Base-by-base conservation (phyloP, 441 rosid genomes). In the Raphanus hybrid region DNA sequence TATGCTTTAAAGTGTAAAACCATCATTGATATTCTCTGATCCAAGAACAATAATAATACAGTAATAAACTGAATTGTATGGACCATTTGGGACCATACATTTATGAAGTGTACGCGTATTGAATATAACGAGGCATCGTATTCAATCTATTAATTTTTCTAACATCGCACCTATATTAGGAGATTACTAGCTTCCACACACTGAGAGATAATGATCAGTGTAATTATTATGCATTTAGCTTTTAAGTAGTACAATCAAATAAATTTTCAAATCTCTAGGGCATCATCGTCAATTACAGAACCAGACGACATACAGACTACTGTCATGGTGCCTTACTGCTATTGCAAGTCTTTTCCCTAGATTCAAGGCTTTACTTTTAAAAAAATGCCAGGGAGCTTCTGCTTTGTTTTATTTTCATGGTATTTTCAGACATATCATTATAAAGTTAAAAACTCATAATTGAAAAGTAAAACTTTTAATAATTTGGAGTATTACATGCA, bases 81-180 rank as follows among this genome's bases (percentile, higher is more conserved):
- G 79, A 80, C 79, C 82, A 79, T 70, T 26, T 75, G 73, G n/a
- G 79, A 80, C 76, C 82, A 80, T 70, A 70, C 6, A 52, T 64
- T 64, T 74, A 35, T 5, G 39, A 35, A 35, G 39, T 35, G 39
- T 35, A 35, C 39, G 39, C 8, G 39, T 35, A 35, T 35, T 7
- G 39, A 35, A 35, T 35, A 35, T 35, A 35, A 67, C 9, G 12
- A 67, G 18, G 5, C 39, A 35, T 35, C 39, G 39, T 35, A 35
- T 35, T 35, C 6, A 16, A 2, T 69, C 15, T 62, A 52, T 37
- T 61, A 35, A 50, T 15, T n/a, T 35, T 35, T 14, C 10, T 6
- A 3, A 61, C 9, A 23, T 5, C 43, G 18, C n/a, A 69, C 55
- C 58, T 62, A 15, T 35, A 26, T 61, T 5, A n/a, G 43, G 43